Evolutionary conservation across 495 filamentous ascomycete genomes (phyloP).

Genomic region (Penicillium arizonense): DNA sequence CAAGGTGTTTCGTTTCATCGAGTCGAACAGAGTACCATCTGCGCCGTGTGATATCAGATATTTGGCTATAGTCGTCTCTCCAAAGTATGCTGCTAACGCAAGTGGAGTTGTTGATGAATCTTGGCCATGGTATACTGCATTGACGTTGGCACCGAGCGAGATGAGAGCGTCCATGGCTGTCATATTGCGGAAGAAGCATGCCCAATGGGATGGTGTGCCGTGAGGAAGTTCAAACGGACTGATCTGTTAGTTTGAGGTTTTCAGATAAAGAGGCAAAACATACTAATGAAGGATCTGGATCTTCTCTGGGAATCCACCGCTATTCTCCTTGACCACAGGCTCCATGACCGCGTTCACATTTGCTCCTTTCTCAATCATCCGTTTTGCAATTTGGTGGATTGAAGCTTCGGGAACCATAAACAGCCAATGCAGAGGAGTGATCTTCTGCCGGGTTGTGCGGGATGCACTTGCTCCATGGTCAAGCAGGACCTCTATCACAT

Average conservation of each 20-base stretch:
- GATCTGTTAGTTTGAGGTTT: background rate
- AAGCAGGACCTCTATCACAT: slow-evolving; percentile 18
- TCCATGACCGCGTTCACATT: slow-evolving; percentile 12
- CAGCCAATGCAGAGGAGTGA: slow-evolving; percentile 22
- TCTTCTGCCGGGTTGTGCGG: slow-evolving; percentile 5
- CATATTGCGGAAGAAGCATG: slow-evolving; percentile 16
- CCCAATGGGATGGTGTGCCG: slow-evolving; percentile 32
- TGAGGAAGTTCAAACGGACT: slow-evolving; percentile 30
- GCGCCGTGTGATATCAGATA: slow-evolving; percentile 15
- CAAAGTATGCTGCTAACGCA: slow-evolving; percentile 15
- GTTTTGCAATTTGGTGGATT: slow-evolving; percentile 5
- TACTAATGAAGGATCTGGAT: slow-evolving; percentile 23
- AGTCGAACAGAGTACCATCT: slow-evolving; percentile 11
- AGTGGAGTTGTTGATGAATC: slow-evolving; percentile 18
- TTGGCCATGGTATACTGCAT: slow-evolving; percentile 4
- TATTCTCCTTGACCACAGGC: slow-evolving; percentile 15
- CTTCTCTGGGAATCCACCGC: slow-evolving; percentile 14
- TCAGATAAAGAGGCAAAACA: background rate
- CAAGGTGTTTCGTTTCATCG: slow-evolving; percentile 15
- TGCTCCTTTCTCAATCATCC: slow-evolving; percentile 13
- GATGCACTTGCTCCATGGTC: slow-evolving; percentile 17
- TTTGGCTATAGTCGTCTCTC: slow-evolving; percentile 12
- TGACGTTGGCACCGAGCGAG: slow-evolving; percentile 11
- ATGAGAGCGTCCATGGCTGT: slow-evolving; percentile 20
- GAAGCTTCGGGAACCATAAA: slow-evolving; percentile 1